Evolutionary conservation across 768 basidiomycete genomes (phyloP).

Genomic region (Erythrobasidium yunnanense): DNA sequence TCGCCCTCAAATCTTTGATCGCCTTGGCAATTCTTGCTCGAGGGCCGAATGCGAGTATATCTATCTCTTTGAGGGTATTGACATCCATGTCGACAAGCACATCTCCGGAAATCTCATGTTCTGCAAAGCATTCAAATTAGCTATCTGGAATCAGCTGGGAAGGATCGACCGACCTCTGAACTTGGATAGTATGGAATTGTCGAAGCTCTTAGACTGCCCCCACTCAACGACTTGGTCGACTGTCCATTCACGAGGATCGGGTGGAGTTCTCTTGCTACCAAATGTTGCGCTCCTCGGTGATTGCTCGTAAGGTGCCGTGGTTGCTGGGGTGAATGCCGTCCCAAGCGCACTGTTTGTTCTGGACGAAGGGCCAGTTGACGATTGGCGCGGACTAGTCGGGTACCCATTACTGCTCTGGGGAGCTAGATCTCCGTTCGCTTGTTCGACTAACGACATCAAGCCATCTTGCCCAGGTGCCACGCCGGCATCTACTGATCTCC

Average conservation of each 20-base stretch:
- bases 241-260: conserved; percentile 49
- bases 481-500: conserved; percentile 7
- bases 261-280: conserved; percentile 31
- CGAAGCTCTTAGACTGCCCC: conserved; percentile 74
- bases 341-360: conserved; percentile 17
- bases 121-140: conserved; percentile 44
- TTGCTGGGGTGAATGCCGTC: conserved; percentile 20
- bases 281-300: conserved; percentile 25
- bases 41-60: conserved; percentile 86
- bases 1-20: conserved; percentile 58
- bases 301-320: not conserved
- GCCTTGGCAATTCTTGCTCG: conserved; percentile 85
- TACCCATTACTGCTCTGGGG: not conserved
- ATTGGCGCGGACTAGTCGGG: not conserved
- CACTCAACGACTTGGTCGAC: conserved; percentile 83
- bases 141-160: not conserved
- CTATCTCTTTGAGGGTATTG: conserved; percentile 88
- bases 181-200: conserved; percentile 66
- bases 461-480: not conserved
- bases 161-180: conserved; percentile 59
- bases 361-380: not conserved
- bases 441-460: conserved; percentile 2
- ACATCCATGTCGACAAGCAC: conserved; percentile 88
- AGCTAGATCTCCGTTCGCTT: not conserved
- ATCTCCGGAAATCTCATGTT: conserved; percentile 98